Percentiles rank a stretch among this genome's conserved stretches.
These are phyloP conservation scores for Plasmodium blacklocki DNA, from an alignment of 169 alveolate species.

Conservation along the genomic window DNA sequence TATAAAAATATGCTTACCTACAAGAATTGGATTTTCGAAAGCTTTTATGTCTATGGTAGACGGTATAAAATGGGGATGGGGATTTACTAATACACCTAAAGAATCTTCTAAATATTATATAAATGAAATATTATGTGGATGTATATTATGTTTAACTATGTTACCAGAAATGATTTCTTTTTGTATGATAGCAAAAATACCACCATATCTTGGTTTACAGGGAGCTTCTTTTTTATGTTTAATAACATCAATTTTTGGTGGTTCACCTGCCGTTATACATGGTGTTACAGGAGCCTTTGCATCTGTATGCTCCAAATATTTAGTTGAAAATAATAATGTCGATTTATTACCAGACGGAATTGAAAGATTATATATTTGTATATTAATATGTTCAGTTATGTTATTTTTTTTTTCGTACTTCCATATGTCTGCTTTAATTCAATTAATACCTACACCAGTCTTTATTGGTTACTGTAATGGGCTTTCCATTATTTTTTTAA, in stretches of 20 bases:
- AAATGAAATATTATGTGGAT: conserved; percentile 84
- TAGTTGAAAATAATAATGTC: conserved; percentile 48
- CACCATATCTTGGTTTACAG: conserved; percentile 86
- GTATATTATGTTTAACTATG: conserved; percentile 86
- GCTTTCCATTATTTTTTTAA: conserved; percentile 83
- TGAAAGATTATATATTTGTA: conserved; percentile 66
- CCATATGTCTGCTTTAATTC: conserved; percentile 86
- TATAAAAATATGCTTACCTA: conserved; percentile 67
- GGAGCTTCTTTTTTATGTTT: conserved; percentile 86
- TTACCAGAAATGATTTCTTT: conserved; percentile 88
- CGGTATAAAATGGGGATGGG: conserved; percentile 77
- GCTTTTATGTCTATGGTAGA: conserved; percentile 46
- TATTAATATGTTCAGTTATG: conserved; percentile 81
- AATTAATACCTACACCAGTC: conserved; percentile 86
- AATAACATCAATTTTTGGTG: conserved; percentile 85
- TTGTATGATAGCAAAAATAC: conserved; percentile 87
- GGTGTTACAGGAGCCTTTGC: conserved; percentile 87
- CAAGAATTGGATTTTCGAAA: conserved; percentile 61
- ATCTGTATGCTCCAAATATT: conserved; percentile 83
- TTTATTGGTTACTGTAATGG: conserved; percentile 89
- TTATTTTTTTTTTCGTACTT: conserved; percentile 81
- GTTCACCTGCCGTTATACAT: conserved; percentile 86
- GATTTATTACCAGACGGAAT: conserved; percentile 56
- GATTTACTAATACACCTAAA: conserved; percentile 69
- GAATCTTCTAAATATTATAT: conserved; percentile 79